Evolutionary conservation across 2,329 filamentous ascomycete genomes (phyloP).

Genomic region (Colletotrichum sp.): DNA sequence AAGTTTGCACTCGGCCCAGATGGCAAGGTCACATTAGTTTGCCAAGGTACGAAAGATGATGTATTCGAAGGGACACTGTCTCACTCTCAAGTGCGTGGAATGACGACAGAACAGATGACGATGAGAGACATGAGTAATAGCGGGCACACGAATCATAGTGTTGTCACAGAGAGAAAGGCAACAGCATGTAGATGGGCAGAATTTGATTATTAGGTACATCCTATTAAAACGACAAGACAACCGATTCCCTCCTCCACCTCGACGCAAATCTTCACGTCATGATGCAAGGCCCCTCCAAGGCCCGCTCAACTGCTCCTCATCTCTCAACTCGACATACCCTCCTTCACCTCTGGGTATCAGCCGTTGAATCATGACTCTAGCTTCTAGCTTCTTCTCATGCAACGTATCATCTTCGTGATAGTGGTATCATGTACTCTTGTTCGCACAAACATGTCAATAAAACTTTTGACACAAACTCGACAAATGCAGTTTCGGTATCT

Average conservation of each 20-base stretch:
- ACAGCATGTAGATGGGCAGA: background rate
- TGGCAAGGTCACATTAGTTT: too few species aligned
- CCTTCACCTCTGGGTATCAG: background rate
- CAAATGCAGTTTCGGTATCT: background rate
- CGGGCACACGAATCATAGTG: fast-evolving
- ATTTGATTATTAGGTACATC: slow-evolving; percentile 4
- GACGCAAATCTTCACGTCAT: background rate
- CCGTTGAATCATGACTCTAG: background rate
- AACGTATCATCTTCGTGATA: slow-evolving; percentile 1
- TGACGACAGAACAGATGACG: too few species aligned
- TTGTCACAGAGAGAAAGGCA: background rate
- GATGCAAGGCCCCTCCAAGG: background rate
- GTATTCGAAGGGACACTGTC: too few species aligned
- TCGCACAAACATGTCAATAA: background rate
- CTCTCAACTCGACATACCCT: background rate
- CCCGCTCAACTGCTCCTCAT: background rate
- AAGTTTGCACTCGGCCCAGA: too few species aligned
- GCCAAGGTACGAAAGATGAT: too few species aligned
- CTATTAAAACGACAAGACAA: background rate
- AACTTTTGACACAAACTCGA: background rate
- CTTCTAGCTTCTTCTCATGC: background rate
- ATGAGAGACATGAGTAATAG: too few species aligned
- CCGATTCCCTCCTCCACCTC: background rate
- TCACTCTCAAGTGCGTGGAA: too few species aligned
- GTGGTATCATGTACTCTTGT: slow-evolving; percentile 19